phyloP scores from a whole-genome alignment of 306 rosid genomes.

The Lotus japonicus region DNA sequence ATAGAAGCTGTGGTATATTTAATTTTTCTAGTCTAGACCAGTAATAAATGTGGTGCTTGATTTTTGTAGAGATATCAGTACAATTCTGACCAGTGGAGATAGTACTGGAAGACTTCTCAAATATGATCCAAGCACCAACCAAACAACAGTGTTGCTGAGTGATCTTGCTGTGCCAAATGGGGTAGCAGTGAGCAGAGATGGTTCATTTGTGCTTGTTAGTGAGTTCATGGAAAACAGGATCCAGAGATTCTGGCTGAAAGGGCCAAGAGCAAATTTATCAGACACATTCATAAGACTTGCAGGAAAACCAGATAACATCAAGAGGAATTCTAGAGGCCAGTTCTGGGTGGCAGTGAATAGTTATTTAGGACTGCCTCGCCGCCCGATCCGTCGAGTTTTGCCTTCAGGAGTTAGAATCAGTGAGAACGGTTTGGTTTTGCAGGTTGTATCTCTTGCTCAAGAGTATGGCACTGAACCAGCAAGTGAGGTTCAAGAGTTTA shows the following conservation, averaged over 20 bases:
- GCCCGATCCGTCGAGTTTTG: not conserved
- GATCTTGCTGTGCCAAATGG: conserved; percentile 33
- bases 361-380: not conserved
- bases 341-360: conserved; percentile 34
- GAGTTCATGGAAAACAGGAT: conserved; percentile 27
- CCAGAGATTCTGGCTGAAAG: conserved; percentile 34
- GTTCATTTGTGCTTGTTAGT: conserved; percentile 30
- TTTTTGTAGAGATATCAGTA: conserved; percentile 17
- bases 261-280: conserved; percentile 24
- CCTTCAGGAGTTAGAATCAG: conserved; percentile 14
- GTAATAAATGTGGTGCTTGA: not conserved
- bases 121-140: conserved; percentile 25
- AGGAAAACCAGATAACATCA: conserved; percentile 28
- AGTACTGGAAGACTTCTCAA: conserved; percentile 34
- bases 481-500: conserved; percentile 38
- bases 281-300: conserved; percentile 17
- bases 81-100: conserved; percentile 16
- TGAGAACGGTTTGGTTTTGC: not conserved
- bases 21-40: not conserved
- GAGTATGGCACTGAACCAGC: conserved; percentile 20
- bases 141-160: conserved; percentile 30
- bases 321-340: conserved; percentile 17
- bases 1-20: not conserved
- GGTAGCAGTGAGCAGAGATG: conserved; percentile 34
- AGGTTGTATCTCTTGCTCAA: not conserved